Evolutionary conservation across 768 basidiomycete species (phyloP), one percentile per base, ranked within the genome.

Genomic region (Hypsizygus marmoreus): DNA sequence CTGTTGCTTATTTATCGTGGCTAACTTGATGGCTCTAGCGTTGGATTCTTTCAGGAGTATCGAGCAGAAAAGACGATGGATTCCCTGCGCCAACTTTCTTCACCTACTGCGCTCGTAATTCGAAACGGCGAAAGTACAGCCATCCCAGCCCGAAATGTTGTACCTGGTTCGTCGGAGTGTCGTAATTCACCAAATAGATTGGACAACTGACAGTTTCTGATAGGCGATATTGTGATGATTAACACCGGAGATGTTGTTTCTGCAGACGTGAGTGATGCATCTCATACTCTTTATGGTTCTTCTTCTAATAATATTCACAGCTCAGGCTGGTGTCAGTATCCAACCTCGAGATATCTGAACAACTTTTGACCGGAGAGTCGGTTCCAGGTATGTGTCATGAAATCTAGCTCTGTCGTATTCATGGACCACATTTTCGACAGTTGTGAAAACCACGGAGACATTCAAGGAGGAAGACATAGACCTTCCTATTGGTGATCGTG

Each of bases 281-380:
- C 29, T 19, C 40, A 25, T 24, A 20, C 7, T 25, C n/a, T 43
- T 19, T 20, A 17, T 20, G 25, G 14, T 32, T 5, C 35, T 32
- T 22, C 19, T 28, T 28, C 43, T 36, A 11, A 53, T 40, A 39
- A 29, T 13, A 6, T 42, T 20, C 23, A 12, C 47, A 70, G 69
- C 58, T 73, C 26, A 60, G 78, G n/a, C 59, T 79, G 4, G 58
- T 77, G 24, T 61, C 67, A 12, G 71, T 71, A 6, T 73, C 72
- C 13, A 75, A 76, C 51, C 63, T 78, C 24, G 77, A 78, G 57
- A 63, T 69, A 19, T 75, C 75, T 29, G 78, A 81, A 51, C 74
- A 75, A 19, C 65, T 79, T 11, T 61, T 81, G 34, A 81, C 78
- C 0, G 77, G 76, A 46, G 78, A 79, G 58, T 74, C 74, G 11